Conservation (phyloP, 257 asterid genomes). For the Eustoma russellianum region DNA sequence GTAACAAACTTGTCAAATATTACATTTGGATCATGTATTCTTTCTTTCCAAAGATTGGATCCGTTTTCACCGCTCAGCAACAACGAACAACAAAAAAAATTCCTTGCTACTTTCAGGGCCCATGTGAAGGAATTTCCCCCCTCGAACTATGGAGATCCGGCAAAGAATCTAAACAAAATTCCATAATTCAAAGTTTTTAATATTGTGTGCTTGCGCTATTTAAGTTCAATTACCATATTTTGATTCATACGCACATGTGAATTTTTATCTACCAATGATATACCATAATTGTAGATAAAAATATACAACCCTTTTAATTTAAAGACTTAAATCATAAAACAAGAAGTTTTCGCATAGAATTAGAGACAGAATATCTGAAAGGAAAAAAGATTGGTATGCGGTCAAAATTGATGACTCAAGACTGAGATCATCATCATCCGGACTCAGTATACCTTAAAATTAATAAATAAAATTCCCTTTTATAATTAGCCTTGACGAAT, state of each 20-base stretch:
- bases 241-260: conserved; percentile 8
- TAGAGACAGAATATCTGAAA: too few species aligned
- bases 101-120: too few species aligned
- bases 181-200: conserved; percentile 1
- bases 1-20: conserved; percentile 6
- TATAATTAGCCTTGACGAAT: background rate
- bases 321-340: too few species aligned
- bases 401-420: background rate
- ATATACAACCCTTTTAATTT: too few species aligned
- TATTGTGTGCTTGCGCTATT: background rate
- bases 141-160: conserved; percentile 34
- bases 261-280: background rate
- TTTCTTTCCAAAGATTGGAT: background rate
- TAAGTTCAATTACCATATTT: conserved; percentile 19
- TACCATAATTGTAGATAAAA: background rate
- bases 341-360: too few species aligned
- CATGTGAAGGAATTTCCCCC: conserved; percentile 23
- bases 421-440: background rate
- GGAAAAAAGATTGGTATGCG: background rate
- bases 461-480: background rate
- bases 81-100: background rate
- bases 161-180: conserved; percentile 7
- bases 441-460: background rate
- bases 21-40: conserved; percentile 1
- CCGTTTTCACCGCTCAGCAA: too few species aligned